phyloP scores from a whole-genome alignment of 805 yeast species.

The Groenewaldozyma tartarivorans region DNA sequence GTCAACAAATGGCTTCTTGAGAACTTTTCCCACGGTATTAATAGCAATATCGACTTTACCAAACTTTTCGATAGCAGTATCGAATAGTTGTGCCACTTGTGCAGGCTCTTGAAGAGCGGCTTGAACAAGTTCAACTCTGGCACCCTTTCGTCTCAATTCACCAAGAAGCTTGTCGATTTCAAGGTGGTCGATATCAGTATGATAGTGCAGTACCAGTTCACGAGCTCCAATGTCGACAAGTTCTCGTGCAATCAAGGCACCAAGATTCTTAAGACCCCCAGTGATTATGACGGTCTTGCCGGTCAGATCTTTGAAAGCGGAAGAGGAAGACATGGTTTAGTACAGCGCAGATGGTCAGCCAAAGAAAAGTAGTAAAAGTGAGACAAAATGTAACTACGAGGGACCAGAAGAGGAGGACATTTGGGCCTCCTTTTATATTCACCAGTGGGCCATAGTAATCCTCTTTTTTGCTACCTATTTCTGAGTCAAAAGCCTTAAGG shows the following conservation, averaged over 20 bases:
- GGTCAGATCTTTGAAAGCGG: slow-evolving; percentile 14
- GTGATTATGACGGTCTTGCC: slow-evolving; percentile 48
- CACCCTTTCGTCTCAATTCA: slow-evolving; percentile 29
- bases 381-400: too few species aligned
- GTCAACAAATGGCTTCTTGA: slow-evolving; percentile 51
- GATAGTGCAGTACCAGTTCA: slow-evolving; percentile 46
- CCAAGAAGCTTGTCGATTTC: slow-evolving; percentile 31
- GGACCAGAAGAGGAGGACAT: too few species aligned
- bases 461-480: too few species aligned
- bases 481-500: too few species aligned
- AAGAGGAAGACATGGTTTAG: too few species aligned
- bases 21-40: slow-evolving; percentile 57
- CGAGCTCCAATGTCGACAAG: slow-evolving; percentile 45
- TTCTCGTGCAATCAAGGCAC: slow-evolving; percentile 42
- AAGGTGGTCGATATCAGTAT: slow-evolving; percentile 33
- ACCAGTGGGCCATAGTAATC: too few species aligned
- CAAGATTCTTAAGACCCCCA: slow-evolving; percentile 57
- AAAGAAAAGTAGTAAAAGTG: too few species aligned
- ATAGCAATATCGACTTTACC: slow-evolving; percentile 54
- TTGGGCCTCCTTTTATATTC: too few species aligned
- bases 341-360: too few species aligned
- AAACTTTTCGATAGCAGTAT: slow-evolving; percentile 33
- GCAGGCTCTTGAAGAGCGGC: slow-evolving; percentile 36
- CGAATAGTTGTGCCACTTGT: slow-evolving; percentile 38
- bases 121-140: slow-evolving; percentile 35